Evolutionary conservation across 225 moss, liverwort and hornwort species (phyloP).

Genomic region (Bryum argenteum): DNA sequence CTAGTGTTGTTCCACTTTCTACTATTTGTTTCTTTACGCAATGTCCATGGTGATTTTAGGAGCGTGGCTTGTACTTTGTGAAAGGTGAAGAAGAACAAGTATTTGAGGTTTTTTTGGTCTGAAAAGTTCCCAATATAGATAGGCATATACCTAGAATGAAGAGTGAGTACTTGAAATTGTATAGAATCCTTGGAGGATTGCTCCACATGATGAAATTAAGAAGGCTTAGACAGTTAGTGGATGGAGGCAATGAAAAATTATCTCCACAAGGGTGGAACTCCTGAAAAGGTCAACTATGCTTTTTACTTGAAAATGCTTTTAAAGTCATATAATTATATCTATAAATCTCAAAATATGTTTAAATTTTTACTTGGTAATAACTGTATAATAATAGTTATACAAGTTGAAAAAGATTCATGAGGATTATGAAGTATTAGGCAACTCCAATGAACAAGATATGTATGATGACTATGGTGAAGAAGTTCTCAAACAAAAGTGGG

Average conservation of each 20-base stretch:
- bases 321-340: too few species aligned
- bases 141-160: slow-evolving; percentile 48
- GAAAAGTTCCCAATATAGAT: slow-evolving; percentile 9
- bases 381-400: not conserved
- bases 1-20: too few species aligned
- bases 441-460: too few species aligned
- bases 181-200: slow-evolving; percentile 74
- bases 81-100: too few species aligned
- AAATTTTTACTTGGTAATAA: not conserved
- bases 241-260: slow-evolving; percentile 96
- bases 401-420: slow-evolving; percentile 68
- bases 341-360: too few species aligned
- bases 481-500: slow-evolving; percentile 61
- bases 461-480: slow-evolving; percentile 66
- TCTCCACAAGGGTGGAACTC: slow-evolving; percentile 93
- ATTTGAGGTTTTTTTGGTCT: not conserved
- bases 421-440: slow-evolving; percentile 60
- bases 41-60: too few species aligned
- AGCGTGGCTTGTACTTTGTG: too few species aligned
- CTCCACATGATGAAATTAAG: slow-evolving; percentile 88
- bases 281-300: slow-evolving; percentile 70
- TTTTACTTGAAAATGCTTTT: too few species aligned
- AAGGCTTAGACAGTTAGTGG: slow-evolving; percentile 90
- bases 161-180: slow-evolving; percentile 82
- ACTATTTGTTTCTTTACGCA: too few species aligned